Conservation (phyloP, 257 asterid species). For the Capsicum pubescens region DNA sequence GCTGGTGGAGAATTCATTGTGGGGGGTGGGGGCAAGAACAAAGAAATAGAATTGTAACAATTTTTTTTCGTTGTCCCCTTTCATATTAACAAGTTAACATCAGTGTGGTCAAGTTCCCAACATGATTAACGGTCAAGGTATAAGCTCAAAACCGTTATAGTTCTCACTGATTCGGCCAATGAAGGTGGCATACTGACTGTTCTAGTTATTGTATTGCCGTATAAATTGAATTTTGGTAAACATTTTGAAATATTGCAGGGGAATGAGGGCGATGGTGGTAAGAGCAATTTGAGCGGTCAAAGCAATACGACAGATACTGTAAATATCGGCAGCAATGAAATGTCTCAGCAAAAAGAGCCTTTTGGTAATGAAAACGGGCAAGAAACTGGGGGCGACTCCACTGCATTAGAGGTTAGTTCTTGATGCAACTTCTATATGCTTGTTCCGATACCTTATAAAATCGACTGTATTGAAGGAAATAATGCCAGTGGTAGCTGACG, state of each 20-base stretch:
- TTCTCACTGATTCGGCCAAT: neutral
- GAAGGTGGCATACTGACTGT: neutral
- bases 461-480: neutral
- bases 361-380: neutral
- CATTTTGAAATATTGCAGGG: constrained; percentile 24
- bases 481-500: neutral
- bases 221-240: neutral
- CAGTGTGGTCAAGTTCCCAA: neutral
- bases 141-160: constrained; percentile 10
- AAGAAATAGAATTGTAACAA: neutral
- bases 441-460: neutral
- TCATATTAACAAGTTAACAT: neutral
- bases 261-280: constrained; percentile 19
- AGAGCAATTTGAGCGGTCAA: neutral
- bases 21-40: neutral
- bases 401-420: constrained; percentile 15
- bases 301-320: constrained; percentile 1
- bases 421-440: neutral
- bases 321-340: neutral
- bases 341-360: constrained; percentile 16
- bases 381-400: neutral
- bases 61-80: neutral
- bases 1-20: neutral
- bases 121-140: constrained; percentile 9
- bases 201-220: neutral